Evolutionary conservation across 1,284 basidiomycete genomes (phyloP), one percentile per base, ranked within the genome.

Genomic region (Porphyrellus sp.): DNA sequence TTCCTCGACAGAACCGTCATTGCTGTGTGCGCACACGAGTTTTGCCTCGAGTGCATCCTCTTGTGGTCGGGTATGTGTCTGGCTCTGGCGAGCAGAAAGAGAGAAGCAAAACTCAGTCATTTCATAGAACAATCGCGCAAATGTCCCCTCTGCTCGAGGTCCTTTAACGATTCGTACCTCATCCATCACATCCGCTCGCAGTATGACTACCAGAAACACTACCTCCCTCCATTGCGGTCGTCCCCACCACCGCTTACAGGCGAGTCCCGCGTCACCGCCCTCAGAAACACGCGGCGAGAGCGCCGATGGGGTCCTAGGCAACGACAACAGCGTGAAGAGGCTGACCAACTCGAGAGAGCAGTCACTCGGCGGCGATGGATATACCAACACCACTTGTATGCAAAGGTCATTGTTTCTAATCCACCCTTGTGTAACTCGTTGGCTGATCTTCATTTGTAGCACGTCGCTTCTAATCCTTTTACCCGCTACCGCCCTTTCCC

Each of bases 31-130:
- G 86, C 88, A 1, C 92, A 95, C 72, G 85, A 89, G 63, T 94
- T 93, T 65, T 95, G 92, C 63, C 93, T 94, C 60, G 87, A 89
- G 54, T 95, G 92, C 67, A 78, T 94, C 16, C 74, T 87, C 40
- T 73, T 91, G 1, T 94, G 91, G 92, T 80, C 87, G 31, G 87
- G 91, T 84, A 67, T 71, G 63, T 47, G 16, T 49, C 31, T 16
- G 31, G 8, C 5, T 8, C 13, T 23, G 13, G 18, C 8, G 11
- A 18, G 23, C 8, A 30, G 27, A 0, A 28, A 34, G 16, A 16
- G 16, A 6, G n/a, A 20, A 28, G 16, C 13, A 20, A 12, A n/a
- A 40, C 41, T 53, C 18, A 41, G 4, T 24, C 12, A 13, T 9
- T 0, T 12, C 12, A 8, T 34, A 89, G 86, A 81, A 31, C 85